Evolutionary conservation across 1,139 yeast species (phyloP), one percentile per base, ranked within the genome.

Genomic region (Candida sanyaensis): DNA sequence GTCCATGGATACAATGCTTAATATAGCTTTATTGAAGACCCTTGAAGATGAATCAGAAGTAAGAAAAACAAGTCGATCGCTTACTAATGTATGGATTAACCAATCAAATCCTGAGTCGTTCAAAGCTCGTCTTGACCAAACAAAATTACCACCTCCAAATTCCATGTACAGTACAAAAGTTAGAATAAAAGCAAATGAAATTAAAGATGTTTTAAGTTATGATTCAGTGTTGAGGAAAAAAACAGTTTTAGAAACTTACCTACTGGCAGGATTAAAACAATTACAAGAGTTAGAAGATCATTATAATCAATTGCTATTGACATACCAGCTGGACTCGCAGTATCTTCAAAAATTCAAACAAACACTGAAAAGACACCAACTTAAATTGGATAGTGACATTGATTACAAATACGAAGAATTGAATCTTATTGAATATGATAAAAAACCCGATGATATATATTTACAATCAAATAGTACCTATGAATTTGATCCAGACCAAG

Each of bases 211-310:
- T 1, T 59, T 75, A 37, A 66, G 62, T 51, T 62, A 61, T 40
- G 78, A 75, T 51, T 63, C 57, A 24, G 59, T 73, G 21, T 50
- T 53, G 7, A 58, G 69, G 36, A 57, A 70, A 10, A 71, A 68
- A 49, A 60, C 62, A 17, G 61, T 63, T 39, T 55, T 73, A 43
- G 78, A 74, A 51, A 69, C 77, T 0, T 69, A 69, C 52, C 57
- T 74, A 12, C 71, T 65, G 70, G 79, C 79, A 0, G 79, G 74
- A 50, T 46, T 67, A 33, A 68, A 69, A 46, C 79, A 75, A 50
- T 56, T 74, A 41, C 56, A 60, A 24, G 74, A 69, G n/a, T 56
- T 75, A 31, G 65, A 71, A 45, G 51, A 54, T 9, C 61, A 68
- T 51, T 59, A 62, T 44, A 57, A 59, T 12, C 63, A 63, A 32